Conservation (phyloP, 148 eudicot genomes). For the Drosera capensis region DNA sequence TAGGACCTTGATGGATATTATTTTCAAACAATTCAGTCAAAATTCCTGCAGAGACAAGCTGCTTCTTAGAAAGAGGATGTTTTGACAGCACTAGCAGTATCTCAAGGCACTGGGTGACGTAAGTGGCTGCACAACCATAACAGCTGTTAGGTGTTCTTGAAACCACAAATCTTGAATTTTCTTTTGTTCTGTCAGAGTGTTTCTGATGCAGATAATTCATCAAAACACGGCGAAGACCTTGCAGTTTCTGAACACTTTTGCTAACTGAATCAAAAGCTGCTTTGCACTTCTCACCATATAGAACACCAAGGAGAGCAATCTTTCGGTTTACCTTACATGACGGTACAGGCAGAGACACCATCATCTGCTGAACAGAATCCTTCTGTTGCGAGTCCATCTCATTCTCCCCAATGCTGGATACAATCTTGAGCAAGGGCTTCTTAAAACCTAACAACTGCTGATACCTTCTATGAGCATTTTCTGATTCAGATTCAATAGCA, state of each 20-base stretch:
- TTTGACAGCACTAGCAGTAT: conserved; percentile 83
- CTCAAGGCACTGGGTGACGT: conserved; percentile 93
- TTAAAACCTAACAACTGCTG: conserved; percentile 97
- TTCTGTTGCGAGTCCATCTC: conserved; percentile 99
- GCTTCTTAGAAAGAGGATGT: conserved; percentile 82
- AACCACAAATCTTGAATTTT: conserved; percentile 66
- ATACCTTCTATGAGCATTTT: conserved; percentile 98
- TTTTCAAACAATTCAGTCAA: conserved; percentile 94
- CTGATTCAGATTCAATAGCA: conserved; percentile 98
- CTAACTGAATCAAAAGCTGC: conserved; percentile 99
- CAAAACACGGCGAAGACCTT: conserved; percentile 94
- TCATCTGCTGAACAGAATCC: conserved; percentile 99
- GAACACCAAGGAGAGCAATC: conserved; percentile 97
- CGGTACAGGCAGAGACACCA: conserved; percentile 99
- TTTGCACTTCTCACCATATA: conserved; percentile 99
- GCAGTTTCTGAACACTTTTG: conserved; percentile 99
- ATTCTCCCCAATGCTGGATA: conserved; percentile 94
- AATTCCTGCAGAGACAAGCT: conserved; percentile 83
- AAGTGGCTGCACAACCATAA: conserved; percentile 95
- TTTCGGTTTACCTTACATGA: conserved; percentile 92
- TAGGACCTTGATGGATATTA: conserved; percentile 95
- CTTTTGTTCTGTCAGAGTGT: conserved; percentile 34
- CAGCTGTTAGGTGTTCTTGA: conserved; percentile 89
- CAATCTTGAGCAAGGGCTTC: conserved; percentile 95
- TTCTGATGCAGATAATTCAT: conserved; percentile 91